Evolutionary conservation across 192 early-diverging fungal genomes (phyloP), one percentile per base, ranked within the genome.

Genomic region (Backusella macrospora): DNA sequence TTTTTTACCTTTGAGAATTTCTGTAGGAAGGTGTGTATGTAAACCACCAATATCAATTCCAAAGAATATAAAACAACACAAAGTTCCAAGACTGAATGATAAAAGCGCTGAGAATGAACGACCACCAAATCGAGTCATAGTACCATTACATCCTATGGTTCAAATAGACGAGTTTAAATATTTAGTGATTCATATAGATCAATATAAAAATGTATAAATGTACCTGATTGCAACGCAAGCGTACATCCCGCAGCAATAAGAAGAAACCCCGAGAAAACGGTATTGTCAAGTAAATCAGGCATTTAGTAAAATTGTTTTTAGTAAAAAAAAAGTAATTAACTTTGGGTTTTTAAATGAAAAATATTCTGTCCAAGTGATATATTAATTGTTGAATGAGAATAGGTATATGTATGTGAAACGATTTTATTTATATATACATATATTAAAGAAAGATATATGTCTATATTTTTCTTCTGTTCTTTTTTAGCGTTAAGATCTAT

Each of bases 171-270:
- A 34, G 29, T 2, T 34, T 34, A 2, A 34, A 34, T 34, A 34
- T 34, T 34, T 34, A 34, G 29, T 34, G 23, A 42, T 18, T 23
- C 8, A 26, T 1, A 26, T 6, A 43, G 39, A 26, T 69, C n/a
- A 13, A 45, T 69, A 18, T 38, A 38, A 65, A 43, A 34, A 13
- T 10, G 14, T 26, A 8, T 62, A 9, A 8, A 8, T 40, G 16
- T 77, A 77, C 76, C 76, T 55, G 76, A 49, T 45, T 77, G 76
- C 9, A 77, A 26, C 29, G 76, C 76, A 52, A 77, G 70, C 16
- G 76, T 72, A 62, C 70, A 72, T 14, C 76, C 76, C 18, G 71
- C 76, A 44, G 62, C 52, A 38, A 77, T 73, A 44, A 77, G 65
- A 21, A 77, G 71, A 49, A 77, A 68, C 0, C 47, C 43, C 18